Base-by-base conservation (phyloP, 495 filamentous ascomycete genomes). In the Jackrogersella minutella region DNA sequence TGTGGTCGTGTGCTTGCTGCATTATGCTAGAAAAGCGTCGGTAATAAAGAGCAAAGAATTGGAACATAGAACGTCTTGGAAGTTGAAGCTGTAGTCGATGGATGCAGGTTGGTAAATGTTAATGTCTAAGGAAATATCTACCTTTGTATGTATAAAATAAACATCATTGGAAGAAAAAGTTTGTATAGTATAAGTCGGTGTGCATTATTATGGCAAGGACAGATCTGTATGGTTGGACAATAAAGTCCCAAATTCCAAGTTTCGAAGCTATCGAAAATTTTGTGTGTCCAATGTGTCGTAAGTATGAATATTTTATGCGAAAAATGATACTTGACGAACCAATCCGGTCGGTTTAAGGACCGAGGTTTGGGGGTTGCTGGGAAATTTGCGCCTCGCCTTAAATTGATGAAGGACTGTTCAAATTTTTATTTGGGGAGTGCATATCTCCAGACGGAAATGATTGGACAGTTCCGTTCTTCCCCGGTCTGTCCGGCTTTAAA, bases 251-350 rank as follows among this genome's bases (percentile, higher is more conserved):
- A 58, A 37, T 51, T 55, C 47, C 53, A 58, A 63, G 54, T 63
- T 59, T 63, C 53, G 31, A 56, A 16, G 31, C 33, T 47, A 24
- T 47, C 36, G 22, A 47, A 54, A 47, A 31, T 22, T 26, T 41
- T n/a, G 13, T 60, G n/a, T 31, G 46, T 14, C 19, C 16, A 51
- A 11, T 59, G 16, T 52, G 34, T 33, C 53, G 58, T 62, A 58
- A 30, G 56, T n/a, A 26, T 40, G 28, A 22, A 51, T 16, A 37
- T 49, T 63, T 59, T 22, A 43, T 55, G 41, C 55, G 36, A 69
- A 60, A 69, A 60, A 69, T 61, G 66, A 69, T 64, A 69, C 14
- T 21, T 64, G 41, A 64, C 60, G 26, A 57, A 19, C 66, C 66
- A 69, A 69, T 64, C 43, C 55, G 28, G 39, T 43, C 22, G 11